Evolutionary conservation across 495 filamentous ascomycete species (phyloP).

Genomic region (Penicillium cosmopolitanum): DNA sequence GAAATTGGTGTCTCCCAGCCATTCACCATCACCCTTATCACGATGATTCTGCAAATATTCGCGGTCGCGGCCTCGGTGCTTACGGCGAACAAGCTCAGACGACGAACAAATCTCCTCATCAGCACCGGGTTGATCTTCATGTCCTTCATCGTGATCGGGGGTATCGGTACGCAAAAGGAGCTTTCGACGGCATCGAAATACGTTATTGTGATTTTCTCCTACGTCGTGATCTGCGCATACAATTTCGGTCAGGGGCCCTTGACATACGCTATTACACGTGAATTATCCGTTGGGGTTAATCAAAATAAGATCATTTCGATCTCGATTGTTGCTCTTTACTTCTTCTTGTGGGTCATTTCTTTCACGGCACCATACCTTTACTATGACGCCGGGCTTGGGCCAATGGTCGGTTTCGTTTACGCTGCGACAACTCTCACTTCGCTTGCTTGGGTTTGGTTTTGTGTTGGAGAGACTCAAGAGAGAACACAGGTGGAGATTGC

Average conservation of each 20-base stretch:
- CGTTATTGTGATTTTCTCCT: constrained; percentile 36
- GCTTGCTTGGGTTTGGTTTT: constrained; percentile 44
- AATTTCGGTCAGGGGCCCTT: constrained; percentile 42
- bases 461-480: constrained; percentile 42
- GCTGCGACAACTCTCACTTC: constrained; percentile 31
- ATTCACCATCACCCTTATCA: constrained; percentile 41
- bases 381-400: constrained; percentile 36
- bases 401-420: constrained; percentile 45
- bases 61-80: constrained; percentile 33
- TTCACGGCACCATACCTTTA: constrained; percentile 47
- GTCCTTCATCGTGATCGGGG: constrained; percentile 38
- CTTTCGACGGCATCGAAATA: constrained; percentile 21
- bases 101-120: constrained; percentile 36
- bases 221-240: constrained; percentile 39
- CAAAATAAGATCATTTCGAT: constrained; percentile 39
- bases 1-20: constrained; percentile 37
- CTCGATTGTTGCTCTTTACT: constrained; percentile 35
- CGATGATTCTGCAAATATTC: constrained; percentile 40
- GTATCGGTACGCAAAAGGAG: constrained; percentile 30
- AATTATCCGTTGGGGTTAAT: constrained; percentile 44
- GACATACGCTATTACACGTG: constrained; percentile 34
- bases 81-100: constrained; percentile 34
- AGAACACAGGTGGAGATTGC: constrained; percentile 36
- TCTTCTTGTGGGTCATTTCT: constrained; percentile 39
- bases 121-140: constrained; percentile 32